Conservation (phyloP, 306 rosid genomes). For the Cucumis hystrix region DNA sequence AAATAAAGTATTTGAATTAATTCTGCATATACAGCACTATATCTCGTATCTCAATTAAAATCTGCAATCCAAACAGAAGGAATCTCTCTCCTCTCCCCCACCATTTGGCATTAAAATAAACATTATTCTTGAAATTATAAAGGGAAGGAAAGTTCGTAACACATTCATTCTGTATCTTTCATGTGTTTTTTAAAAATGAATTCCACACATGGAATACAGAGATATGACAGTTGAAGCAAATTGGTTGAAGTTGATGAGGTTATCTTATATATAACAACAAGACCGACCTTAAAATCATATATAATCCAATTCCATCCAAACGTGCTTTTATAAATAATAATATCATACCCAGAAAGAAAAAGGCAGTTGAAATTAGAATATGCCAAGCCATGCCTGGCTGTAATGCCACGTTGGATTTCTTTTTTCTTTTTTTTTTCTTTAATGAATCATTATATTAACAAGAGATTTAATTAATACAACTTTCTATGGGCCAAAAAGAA, state of each 20-base stretch:
- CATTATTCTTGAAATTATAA: neutral
- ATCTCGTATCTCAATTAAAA: neutral
- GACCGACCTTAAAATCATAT: neutral
- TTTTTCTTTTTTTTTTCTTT: neutral
- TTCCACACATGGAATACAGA: neutral
- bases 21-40: neutral
- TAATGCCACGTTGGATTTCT: neutral
- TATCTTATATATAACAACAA: neutral
- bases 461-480: neutral
- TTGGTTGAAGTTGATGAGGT: neutral
- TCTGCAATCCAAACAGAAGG: neutral
- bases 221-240: slow-evolving; percentile 1
- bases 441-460: slow-evolving; percentile 6
- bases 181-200: neutral
- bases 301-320: neutral
- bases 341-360: neutral
- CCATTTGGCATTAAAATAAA: neutral
- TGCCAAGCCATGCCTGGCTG: neutral
- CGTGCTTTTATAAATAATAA: neutral
- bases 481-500: neutral
- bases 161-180: neutral
- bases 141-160: neutral
- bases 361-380: neutral
- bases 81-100: neutral
- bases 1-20: too few relatives aligned